phyloP scores from a whole-genome alignment of 495 filamentous ascomycete species.

The Penicillium nucicola region DNA sequence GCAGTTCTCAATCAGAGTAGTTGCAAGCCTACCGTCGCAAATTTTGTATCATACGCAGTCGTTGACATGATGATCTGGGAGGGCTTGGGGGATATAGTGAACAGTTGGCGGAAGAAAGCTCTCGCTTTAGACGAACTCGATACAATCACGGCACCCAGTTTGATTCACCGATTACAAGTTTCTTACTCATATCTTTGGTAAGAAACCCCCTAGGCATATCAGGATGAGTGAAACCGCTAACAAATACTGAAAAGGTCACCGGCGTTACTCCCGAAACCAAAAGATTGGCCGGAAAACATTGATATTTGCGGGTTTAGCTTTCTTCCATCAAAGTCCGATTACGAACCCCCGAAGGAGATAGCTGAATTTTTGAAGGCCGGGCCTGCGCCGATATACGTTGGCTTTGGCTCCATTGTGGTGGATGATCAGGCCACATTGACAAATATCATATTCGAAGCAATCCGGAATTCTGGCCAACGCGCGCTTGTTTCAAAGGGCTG shows the following conservation, averaged over 20 bases:
- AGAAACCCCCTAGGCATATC: neutral
- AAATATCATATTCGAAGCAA: conserved; percentile 63
- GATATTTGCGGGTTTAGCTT: conserved; percentile 75
- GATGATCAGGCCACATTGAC: conserved; percentile 70
- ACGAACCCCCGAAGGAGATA: conserved; percentile 60
- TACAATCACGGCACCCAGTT: conserved; percentile 63
- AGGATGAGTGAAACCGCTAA: neutral
- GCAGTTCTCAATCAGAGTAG: conserved; percentile 53
- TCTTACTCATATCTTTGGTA: conserved; percentile 78
- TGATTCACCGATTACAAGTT: conserved; percentile 61
- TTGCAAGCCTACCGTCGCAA: conserved; percentile 55
- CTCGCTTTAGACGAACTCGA: conserved; percentile 65
- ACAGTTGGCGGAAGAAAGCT: conserved; percentile 64
- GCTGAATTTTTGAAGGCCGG: conserved; percentile 61
- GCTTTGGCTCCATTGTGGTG: conserved; percentile 80
- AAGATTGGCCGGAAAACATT: conserved; percentile 71
- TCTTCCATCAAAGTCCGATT: conserved; percentile 60
- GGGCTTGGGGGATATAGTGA: conserved; percentile 73
- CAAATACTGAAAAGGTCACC: conserved; percentile 50
- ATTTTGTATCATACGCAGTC: conserved; percentile 71
- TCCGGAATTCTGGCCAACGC: conserved; percentile 61
- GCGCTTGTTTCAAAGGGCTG: conserved; percentile 79
- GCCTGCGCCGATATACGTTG: conserved; percentile 73
- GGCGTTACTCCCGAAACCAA: conserved; percentile 73
- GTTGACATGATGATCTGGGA: conserved; percentile 86